These are phyloP conservation scores for Hirsutella minnesotensis DNA, from an alignment of 2,329 filamentous ascomycete genomes.

Conservation along the genomic window DNA sequence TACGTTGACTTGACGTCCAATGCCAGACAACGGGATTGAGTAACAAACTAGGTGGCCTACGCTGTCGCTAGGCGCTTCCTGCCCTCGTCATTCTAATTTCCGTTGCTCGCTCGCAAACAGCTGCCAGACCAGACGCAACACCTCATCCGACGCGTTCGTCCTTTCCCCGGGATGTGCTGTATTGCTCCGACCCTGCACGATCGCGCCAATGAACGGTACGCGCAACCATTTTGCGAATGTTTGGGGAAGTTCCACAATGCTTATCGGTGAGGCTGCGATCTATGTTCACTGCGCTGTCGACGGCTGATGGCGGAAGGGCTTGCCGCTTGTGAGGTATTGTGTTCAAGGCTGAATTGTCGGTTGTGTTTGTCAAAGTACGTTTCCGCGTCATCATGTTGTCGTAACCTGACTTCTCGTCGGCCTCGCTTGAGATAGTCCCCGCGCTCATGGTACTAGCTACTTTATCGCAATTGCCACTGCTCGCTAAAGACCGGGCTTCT, in stretches of 20 bases:
- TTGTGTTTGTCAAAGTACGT: conserved; percentile 6
- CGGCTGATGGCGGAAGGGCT: conserved; percentile 11
- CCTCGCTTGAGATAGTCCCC: neutral
- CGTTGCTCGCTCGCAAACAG: too few relatives aligned
- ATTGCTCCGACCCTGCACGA: too few relatives aligned
- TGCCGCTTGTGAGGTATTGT: conserved; percentile 12
- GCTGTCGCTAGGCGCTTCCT: too few relatives aligned
- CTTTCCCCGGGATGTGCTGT: too few relatives aligned
- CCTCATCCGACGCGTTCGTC: too few relatives aligned
- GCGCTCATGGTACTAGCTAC: neutral
- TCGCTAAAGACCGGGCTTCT: conserved; percentile 11
- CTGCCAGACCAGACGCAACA: too few relatives aligned
- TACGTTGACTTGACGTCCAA: too few relatives aligned
- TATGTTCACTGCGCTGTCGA: conserved; percentile 5
- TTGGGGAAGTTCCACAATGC: conserved; percentile 9
- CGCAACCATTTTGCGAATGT: too few relatives aligned
- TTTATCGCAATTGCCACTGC: conserved; percentile 1
- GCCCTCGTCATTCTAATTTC: too few relatives aligned
- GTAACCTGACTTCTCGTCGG: conserved; percentile 1
- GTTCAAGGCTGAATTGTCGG: conserved; percentile 6
- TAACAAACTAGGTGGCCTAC: too few relatives aligned
- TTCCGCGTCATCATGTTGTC: conserved; percentile 7
- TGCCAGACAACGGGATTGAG: too few relatives aligned
- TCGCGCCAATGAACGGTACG: too few relatives aligned
- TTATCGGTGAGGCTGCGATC: conserved; percentile 4